Conservation (phyloP, 2,329 filamentous ascomycete genomes). For the Epichloe glyceriae region DNA sequence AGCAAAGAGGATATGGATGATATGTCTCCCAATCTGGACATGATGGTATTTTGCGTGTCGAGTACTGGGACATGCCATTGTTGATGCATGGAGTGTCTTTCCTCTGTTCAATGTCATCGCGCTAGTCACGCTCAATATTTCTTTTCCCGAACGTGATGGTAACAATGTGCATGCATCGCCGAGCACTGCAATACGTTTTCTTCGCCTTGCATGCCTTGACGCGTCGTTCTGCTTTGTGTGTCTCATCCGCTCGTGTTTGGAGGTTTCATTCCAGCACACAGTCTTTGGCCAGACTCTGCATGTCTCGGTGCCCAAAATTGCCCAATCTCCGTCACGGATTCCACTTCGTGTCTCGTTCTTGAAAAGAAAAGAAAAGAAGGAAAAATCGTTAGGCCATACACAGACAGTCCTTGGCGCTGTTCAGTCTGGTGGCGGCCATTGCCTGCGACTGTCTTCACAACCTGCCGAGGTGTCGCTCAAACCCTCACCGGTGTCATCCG, state of each 20-base stretch:
- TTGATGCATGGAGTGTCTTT: neutral
- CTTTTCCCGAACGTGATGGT: neutral
- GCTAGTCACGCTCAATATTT: neutral
- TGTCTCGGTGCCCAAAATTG: neutral
- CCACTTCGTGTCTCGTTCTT: neutral
- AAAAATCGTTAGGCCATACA: neutral
- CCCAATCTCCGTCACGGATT: neutral
- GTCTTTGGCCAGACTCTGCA: neutral
- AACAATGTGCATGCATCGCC: neutral
- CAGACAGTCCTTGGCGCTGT: neutral
- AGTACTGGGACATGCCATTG: slow-evolving; percentile 1
- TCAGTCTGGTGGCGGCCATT: neutral
- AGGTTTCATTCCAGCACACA: slow-evolving; percentile 1
- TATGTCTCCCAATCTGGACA: neutral
- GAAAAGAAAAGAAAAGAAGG: too few species aligned
- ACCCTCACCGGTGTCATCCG: neutral
- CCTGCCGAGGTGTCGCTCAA: neutral
- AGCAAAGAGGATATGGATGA: neutral
- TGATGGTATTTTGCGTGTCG: neutral
- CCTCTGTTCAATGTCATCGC: neutral
- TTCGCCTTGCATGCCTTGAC: neutral
- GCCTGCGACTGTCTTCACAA: neutral
- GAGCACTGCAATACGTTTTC: neutral
- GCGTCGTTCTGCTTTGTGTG: neutral
- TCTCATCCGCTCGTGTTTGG: neutral